A percentile compares a stretch with the other conserved stretches of the same genome.
These are phyloP conservation scores for Tulasnella sp. DNA, from an alignment of 768 basidiomycete genomes.

Conservation along the genomic window DNA sequence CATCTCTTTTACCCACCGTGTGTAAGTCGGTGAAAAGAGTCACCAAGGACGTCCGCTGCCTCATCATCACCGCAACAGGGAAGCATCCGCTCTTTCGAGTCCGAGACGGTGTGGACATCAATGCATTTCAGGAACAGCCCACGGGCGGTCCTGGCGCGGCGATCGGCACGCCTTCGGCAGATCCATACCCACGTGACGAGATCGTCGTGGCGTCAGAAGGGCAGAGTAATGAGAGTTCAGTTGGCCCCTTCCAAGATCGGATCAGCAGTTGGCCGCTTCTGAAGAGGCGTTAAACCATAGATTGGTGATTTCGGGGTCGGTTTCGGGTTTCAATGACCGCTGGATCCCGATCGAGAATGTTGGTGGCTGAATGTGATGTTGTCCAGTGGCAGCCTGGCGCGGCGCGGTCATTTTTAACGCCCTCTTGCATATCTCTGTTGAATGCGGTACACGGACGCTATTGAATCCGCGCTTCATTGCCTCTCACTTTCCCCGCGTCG, in stretches of 20 bases:
- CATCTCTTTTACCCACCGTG: too few species aligned
- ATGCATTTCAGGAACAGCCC: background rate
- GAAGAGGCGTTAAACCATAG: background rate
- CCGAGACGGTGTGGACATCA: too few species aligned
- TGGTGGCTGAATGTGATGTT: background rate
- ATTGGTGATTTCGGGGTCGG: background rate
- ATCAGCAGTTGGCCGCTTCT: background rate
- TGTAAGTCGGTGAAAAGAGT: too few species aligned
- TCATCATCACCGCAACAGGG: slow-evolving; percentile 68
- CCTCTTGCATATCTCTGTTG: background rate
- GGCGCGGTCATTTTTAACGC: background rate
- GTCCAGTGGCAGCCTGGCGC: background rate
- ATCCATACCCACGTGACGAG: slow-evolving; percentile 57
- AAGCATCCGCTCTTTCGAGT: too few species aligned
- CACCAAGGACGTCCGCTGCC: slow-evolving; percentile 75
- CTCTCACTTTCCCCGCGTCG: background rate
- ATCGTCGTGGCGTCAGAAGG: slow-evolving; percentile 90
- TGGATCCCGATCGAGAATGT: background rate
- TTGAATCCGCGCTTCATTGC: background rate
- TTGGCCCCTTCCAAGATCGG: slow-evolving; percentile 44
- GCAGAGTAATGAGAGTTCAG: slow-evolving; percentile 74
- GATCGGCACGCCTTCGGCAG: slow-evolving; percentile 47
- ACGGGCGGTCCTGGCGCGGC: slow-evolving; percentile 43
- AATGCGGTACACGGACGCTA: background rate
- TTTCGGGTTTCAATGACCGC: background rate